Evolutionary conservation across 805 yeast species (phyloP).

Genomic region (Zygoascus tannicola): DNA sequence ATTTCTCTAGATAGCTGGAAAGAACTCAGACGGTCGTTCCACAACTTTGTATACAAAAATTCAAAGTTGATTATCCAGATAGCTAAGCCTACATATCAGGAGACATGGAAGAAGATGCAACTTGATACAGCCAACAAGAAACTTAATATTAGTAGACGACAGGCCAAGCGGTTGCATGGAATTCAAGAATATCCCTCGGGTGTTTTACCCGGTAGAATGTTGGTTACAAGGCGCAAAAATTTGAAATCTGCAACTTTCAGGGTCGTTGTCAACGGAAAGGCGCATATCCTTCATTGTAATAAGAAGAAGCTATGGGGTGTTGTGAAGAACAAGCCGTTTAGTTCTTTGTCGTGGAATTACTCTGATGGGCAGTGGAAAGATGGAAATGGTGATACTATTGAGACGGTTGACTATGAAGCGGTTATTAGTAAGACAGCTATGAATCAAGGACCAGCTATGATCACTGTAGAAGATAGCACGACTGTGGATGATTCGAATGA

Average conservation of each 20-base stretch:
- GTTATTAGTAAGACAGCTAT: constrained; percentile 5
- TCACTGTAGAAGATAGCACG: constrained; percentile 4
- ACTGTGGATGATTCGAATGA: constrained; percentile 6
- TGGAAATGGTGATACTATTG: constrained; percentile 71
- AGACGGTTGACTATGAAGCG: constrained; percentile 33
- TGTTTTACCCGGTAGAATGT: constrained; percentile 48
- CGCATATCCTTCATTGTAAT: constrained; percentile 45
- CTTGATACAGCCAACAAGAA: constrained; percentile 28
- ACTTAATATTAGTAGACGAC: constrained; percentile 16
- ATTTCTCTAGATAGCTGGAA: constrained; percentile 37
- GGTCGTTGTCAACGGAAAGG: constrained; percentile 36
- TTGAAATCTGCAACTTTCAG: constrained; percentile 53
- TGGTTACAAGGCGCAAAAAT: constrained; percentile 47
- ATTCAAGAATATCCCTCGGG: constrained; percentile 24
- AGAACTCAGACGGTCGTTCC: constrained; percentile 46
- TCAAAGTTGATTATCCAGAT: constrained; percentile 47
- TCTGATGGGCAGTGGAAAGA: constrained; percentile 67
- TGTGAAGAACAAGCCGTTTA: constrained; percentile 52
- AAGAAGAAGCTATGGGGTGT: constrained; percentile 89
- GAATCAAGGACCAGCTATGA: background rate
- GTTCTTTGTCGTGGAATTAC: constrained; percentile 57
- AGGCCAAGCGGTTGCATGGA: constrained; percentile 29
- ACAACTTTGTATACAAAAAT: constrained; percentile 73
- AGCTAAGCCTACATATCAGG: constrained; percentile 50
- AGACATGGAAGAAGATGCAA: constrained; percentile 39